Evolutionary conservation across 2,329 filamentous ascomycete species (phyloP).

Genomic region (Sclerotinia nivalis): DNA sequence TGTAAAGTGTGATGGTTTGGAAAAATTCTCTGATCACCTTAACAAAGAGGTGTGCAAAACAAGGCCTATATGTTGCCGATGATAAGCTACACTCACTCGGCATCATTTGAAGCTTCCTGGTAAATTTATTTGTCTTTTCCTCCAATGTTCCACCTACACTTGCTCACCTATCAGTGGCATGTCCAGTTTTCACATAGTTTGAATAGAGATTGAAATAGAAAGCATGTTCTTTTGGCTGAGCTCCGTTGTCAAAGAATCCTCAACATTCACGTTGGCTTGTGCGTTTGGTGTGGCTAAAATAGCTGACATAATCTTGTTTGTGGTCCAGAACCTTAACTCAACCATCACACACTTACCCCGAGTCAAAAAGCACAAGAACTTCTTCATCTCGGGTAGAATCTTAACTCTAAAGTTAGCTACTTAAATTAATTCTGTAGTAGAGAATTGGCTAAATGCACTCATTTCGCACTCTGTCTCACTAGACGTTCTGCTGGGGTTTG

Average conservation of each 20-base stretch:
- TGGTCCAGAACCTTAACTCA: constrained; percentile 8
- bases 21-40: neutral
- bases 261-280: neutral
- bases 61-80: neutral
- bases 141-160: neutral
- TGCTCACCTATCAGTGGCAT: neutral
- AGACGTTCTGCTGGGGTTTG: neutral
- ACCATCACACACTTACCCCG: constrained; percentile 8
- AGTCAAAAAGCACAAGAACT: neutral
- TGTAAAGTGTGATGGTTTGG: no score
- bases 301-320: constrained; percentile 2
- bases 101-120: neutral
- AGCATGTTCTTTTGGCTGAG: neutral
- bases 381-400: neutral
- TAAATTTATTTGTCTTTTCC: neutral
- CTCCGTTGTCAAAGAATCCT: neutral
- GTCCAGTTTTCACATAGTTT: neutral
- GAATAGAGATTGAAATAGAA: neutral
- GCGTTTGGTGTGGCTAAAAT: neutral
- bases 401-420: neutral
- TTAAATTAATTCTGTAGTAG: neutral
- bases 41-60: neutral
- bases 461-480: neutral
- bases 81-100: neutral
- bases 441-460: constrained; percentile 3